Conservation (phyloP, 768 basidiomycete genomes). For the Lactarius hengduanensis region DNA sequence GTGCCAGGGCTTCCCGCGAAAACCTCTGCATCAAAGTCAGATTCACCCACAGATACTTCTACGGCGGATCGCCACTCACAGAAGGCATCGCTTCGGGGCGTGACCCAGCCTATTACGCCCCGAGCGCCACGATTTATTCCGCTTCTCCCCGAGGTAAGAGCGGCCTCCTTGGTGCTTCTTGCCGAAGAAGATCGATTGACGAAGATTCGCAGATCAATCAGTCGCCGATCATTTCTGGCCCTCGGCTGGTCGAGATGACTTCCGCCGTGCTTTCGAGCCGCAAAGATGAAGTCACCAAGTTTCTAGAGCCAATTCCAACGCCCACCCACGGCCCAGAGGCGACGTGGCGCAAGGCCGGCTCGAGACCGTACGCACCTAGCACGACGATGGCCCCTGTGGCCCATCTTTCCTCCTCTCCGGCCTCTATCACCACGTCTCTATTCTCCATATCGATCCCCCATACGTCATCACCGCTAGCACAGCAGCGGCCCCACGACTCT, state of each 20-base stretch:
- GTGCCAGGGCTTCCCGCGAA: not conserved
- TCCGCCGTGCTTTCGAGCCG: not conserved
- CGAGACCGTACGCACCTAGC: not conserved
- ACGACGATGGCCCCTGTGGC: not conserved
- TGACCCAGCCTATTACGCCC: not conserved
- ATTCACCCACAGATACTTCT: not conserved
- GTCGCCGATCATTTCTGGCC: constrained; percentile 16
- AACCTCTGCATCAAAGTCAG: not conserved
- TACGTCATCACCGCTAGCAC: constrained; percentile 3
- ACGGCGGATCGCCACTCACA: not conserved
- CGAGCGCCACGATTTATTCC: constrained; percentile 1
- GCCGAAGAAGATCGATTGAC: not conserved
- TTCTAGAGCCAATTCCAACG: not conserved
- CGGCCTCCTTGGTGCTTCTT: not conserved
- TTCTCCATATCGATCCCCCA: not conserved
- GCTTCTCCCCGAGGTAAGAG: constrained; percentile 15
- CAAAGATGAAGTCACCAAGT: constrained; percentile 3
- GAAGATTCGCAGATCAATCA: constrained; percentile 3
- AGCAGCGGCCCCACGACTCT: not conserved
- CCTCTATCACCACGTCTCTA: not conserved
- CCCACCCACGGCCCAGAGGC: not conserved
- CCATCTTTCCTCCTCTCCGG: constrained; percentile 1
- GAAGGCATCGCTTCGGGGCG: not conserved
- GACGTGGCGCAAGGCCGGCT: not conserved
- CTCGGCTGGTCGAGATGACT: constrained; percentile 2